Base-by-base conservation (phyloP, 2,329 filamentous ascomycete species). In the Dactylonectria macrodidyma region DNA sequence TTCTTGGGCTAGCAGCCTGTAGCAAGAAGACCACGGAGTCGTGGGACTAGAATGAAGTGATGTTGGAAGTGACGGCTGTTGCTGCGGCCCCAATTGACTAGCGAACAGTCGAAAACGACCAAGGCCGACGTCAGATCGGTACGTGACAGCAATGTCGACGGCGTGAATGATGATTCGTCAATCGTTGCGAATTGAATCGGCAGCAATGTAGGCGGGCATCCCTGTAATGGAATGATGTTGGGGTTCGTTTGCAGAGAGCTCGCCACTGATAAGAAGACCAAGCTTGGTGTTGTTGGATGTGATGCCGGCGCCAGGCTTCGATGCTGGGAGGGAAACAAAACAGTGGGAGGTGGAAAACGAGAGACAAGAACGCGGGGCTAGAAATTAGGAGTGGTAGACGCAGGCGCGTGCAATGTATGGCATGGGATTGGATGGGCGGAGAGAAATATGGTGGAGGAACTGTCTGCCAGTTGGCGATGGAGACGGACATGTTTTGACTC, bases 401-500 rank as follows among this genome's bases (percentile, higher is more conserved):
- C 36, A 16, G 50, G 48, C 24, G 11, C 56, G 56, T 44, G 56
- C 51, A 14, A 50, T 14, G 22, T 11, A 14, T 52, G 47, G 51
- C 12, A 62, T 66, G 52, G 59, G 30, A 34, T 30, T 58, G 46
- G 56, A 38, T 62, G 38, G 47, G 57, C 30, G 16, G 50, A 34
- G 36, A 36, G 59, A 30, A 30, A 46, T 19, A 24, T 44, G 22
- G 33, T 34, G 16, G 50, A n/a, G 10, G 11, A 34, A 34, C n/a
- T 24, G 57, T 50, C 33, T 48, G 62, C 33, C 62, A 65, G 62
- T 60, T 62, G 63, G 52, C 34, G 2, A 50, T 52, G 12, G 22
- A 34, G 16, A 50, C 46, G 12, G 22, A 34, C 11, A 22, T 41
- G 12, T 6, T 14, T 36, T 48, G 64, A 44, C 14, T 34, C 63